These are phyloP conservation scores for Diplotaxis tenuifolia DNA, from an alignment of 345 rosid species.

Conservation along the genomic window DNA sequence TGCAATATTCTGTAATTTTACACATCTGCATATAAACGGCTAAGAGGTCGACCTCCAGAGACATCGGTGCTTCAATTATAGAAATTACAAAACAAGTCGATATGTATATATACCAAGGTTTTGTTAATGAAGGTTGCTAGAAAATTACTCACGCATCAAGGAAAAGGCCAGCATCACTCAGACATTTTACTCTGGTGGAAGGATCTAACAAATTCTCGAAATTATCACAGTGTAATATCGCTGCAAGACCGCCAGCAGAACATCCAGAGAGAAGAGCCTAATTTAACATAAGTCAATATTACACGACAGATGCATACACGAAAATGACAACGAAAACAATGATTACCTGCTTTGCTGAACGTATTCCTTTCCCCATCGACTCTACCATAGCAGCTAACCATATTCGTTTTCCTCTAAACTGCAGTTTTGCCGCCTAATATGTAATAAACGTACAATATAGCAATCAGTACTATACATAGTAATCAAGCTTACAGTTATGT, in stretches of 20 bases:
- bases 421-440: neutral
- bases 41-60: conserved; percentile 74
- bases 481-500: neutral
- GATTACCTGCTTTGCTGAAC: neutral
- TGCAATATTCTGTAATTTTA: conserved; percentile 45
- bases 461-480: neutral
- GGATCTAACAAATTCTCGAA: conserved; percentile 59
- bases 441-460: neutral
- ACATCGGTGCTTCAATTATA: conserved; percentile 63
- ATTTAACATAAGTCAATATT: neutral
- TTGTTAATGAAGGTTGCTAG: neutral
- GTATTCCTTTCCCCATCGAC: neutral
- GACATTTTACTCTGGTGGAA: conserved; percentile 73
- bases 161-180: conserved; percentile 93
- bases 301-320: neutral
- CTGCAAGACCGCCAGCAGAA: conserved; percentile 94
- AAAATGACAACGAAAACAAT: neutral
- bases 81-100: conserved; percentile 18
- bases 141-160: conserved; percentile 69
- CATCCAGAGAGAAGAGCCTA: conserved; percentile 94
- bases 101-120: neutral
- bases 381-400: neutral
- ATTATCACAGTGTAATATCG: conserved; percentile 79
- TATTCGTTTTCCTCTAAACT: neutral
- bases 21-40: conserved; percentile 68